Base-by-base conservation (phyloP, 1,284 basidiomycete species). In the Trametes versicolor region DNA sequence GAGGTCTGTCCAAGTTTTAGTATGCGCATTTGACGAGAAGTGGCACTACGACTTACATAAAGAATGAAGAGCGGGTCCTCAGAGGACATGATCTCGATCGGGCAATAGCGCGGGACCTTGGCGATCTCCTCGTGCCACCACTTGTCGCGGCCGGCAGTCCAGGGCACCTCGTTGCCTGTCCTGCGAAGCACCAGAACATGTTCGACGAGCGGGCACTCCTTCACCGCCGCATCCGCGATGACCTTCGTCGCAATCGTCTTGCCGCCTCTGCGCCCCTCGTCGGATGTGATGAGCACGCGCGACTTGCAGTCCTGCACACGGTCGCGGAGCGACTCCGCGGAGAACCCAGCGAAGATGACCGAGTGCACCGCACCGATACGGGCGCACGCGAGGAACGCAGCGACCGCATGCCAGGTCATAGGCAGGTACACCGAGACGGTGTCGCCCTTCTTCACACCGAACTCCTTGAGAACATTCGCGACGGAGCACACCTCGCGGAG, bases 341-440 rank as follows among this genome's bases (percentile, higher is more conserved):
- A 96, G 85, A 99, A 99, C 17, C 98, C 97, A 56, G 97, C 97
- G 74, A 99, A 99, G 69, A 99, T 92, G 75, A 99, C 97, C n/a
- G 96, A 98, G 83, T 99, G 98, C 61, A 99, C 85, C 29, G 98
- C 97, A 59, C 97, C 98, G 74, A 99, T 95, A 72, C 97, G 92
- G 7, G 97, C 97, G 79, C 97, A 99, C 23, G 97, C 97, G 59
- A 99, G 91, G 88, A 99, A 96, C 36, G 97, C 93, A 41, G 95
- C 96, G 58, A 92, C 95, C 21, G 97, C 92, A 73, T 99, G 93
- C 95, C 95, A 97, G 49, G 91, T 90, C 92, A 93, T 94, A 55
- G 92, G 92, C 34, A 93, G 83, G 77, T 99, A 99, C 69, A 99
- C 84, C 25, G 93, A 94, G 49, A 98, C 94, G 47, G 94, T 95